phyloP scores from a whole-genome alignment of 345 rosid species.

The Eucalyptus shirleyi region DNA sequence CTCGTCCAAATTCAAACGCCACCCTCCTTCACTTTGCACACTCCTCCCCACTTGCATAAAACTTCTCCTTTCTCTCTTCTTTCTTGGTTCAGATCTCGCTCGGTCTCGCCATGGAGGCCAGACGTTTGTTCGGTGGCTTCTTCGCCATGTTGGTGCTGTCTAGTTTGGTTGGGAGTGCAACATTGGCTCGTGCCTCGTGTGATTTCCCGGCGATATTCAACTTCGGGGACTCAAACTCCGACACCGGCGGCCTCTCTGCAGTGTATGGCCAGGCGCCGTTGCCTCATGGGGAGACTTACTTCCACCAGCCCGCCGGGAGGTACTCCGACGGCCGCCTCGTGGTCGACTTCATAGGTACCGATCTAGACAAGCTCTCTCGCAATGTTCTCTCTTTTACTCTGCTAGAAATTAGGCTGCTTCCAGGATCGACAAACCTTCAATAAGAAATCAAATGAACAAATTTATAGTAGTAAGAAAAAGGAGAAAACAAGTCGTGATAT shows the following conservation, averaged over 20 bases:
- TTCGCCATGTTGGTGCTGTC: background rate
- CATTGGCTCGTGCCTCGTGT: conserved; percentile 6
- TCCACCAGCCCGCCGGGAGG: conserved; percentile 70
- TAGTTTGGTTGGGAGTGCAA: background rate
- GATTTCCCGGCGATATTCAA: conserved; percentile 71
- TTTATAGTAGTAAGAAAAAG: background rate
- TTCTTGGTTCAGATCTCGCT: background rate
- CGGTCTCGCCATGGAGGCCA: background rate
- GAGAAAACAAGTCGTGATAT: background rate
- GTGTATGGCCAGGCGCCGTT: conserved; percentile 67
- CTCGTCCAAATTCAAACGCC: background rate
- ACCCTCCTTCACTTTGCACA: background rate
- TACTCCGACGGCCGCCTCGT: conserved; percentile 83
- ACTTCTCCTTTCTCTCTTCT: background rate
- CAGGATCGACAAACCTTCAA: background rate
- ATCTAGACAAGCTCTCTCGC: background rate
- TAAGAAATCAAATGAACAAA: background rate
- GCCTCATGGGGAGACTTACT: conserved; percentile 62
- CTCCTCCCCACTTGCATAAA: background rate
- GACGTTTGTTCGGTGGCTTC: background rate
- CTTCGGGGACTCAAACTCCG: conserved; percentile 95
- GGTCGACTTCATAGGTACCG: conserved; percentile 68
- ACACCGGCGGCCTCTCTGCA: conserved; percentile 83
- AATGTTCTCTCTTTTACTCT: background rate
- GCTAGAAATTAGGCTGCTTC: background rate